These are phyloP conservation scores for Suillus plorans DNA, from an alignment of 768 basidiomycete genomes.

Conservation along the genomic window DNA sequence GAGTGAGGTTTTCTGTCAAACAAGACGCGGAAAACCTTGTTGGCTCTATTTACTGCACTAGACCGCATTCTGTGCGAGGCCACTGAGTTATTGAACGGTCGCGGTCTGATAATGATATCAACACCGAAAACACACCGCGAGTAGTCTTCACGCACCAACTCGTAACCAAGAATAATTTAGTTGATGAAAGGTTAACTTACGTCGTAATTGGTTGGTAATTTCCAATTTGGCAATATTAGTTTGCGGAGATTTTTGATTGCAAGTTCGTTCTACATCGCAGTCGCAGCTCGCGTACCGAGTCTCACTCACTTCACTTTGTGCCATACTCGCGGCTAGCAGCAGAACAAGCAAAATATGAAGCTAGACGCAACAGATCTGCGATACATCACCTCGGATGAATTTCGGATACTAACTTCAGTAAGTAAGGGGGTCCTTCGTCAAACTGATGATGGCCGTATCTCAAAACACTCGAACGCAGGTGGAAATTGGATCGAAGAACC, in stretches of 20 bases:
- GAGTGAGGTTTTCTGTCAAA: background rate
- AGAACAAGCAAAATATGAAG: constrained; percentile 57
- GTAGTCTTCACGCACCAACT: background rate
- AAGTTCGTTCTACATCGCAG: background rate
- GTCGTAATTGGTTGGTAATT: background rate
- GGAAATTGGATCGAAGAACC: constrained; percentile 98
- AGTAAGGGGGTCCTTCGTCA: constrained; percentile 38
- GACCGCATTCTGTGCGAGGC: constrained; percentile 15
- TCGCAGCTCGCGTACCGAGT: background rate
- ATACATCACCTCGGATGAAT: constrained; percentile 91
- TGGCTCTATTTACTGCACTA: constrained; percentile 29
- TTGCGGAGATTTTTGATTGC: background rate
- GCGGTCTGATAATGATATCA: background rate
- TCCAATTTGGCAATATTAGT: constrained; percentile 2
- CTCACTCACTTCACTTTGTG: background rate
- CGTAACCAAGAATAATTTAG: background rate
- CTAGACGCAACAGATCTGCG: constrained; percentile 92
- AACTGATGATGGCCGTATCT: constrained; percentile 7
- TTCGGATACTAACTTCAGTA: constrained; percentile 94
- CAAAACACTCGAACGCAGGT: constrained; percentile 48
- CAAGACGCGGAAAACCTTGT: constrained; percentile 28
- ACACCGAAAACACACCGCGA: background rate
- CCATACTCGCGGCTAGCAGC: background rate
- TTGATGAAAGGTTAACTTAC: background rate
- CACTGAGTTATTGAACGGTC: background rate